Evolutionary conservation across 805 yeast genomes (phyloP).

Genomic region (Kluyveromyces siamensis): DNA sequence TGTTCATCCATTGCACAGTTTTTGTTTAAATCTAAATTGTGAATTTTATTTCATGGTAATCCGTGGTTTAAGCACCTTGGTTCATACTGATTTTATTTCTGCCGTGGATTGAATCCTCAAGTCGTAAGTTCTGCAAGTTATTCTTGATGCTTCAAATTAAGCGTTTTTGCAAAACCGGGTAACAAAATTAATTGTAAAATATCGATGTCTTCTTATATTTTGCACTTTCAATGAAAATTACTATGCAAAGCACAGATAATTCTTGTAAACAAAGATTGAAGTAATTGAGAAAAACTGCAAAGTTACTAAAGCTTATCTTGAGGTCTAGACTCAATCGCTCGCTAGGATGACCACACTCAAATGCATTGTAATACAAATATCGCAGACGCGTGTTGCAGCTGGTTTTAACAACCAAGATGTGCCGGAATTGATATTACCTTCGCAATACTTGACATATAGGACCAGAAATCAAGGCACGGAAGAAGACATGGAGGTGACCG

Average conservation of each 20-base stretch:
- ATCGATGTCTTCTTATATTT: neutral
- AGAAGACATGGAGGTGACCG: slow-evolving; percentile 7
- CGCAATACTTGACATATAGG: slow-evolving; percentile 34
- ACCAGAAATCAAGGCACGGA: slow-evolving; percentile 26
- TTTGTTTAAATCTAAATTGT: neutral
- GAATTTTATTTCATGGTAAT: neutral
- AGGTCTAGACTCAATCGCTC: neutral
- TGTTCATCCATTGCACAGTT: slow-evolving; percentile 13
- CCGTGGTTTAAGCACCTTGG: no score
- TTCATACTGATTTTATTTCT: no score
- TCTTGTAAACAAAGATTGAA: neutral
- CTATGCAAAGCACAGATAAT: neutral
- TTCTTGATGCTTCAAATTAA: no score
- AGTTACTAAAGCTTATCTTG: neutral
- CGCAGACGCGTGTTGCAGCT: slow-evolving; percentile 55
- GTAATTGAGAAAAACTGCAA: neutral
- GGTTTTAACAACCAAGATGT: slow-evolving; percentile 59
- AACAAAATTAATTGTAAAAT: neutral
- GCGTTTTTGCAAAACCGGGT: neutral
- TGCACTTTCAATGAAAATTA: neutral
- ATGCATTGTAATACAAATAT: slow-evolving; percentile 65
- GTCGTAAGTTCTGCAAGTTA: no score
- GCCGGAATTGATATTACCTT: slow-evolving; percentile 50
- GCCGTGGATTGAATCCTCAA: no score
- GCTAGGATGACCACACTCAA: slow-evolving; percentile 29